Conservation (phyloP, 2,329 filamentous ascomycete genomes). For the Rhinocladiella mackenziei region DNA sequence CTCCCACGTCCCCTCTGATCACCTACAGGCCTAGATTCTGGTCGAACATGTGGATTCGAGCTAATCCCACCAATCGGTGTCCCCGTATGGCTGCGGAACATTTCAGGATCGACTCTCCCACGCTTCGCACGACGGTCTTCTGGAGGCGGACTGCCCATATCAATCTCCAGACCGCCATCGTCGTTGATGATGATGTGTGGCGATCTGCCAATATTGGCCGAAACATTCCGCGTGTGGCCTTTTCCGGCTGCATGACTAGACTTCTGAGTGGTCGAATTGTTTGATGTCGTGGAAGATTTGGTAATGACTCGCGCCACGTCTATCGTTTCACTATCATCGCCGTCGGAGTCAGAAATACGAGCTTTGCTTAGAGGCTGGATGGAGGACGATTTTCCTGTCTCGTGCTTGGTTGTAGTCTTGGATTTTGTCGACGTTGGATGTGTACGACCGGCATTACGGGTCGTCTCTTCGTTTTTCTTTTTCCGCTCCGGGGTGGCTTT, state of each 20-base stretch:
- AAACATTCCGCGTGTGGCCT: conserved; percentile 18
- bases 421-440: conserved; percentile 2
- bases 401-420: conserved; percentile 10
- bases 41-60: conserved; percentile 4
- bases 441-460: conserved; percentile 2
- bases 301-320: conserved; percentile 1
- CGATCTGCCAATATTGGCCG: conserved; percentile 23
- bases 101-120: conserved; percentile 20
- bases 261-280: neutral
- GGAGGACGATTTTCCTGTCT: conserved; percentile 9
- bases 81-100: conserved; percentile 25
- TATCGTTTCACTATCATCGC: conserved; percentile 10
- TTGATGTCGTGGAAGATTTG: conserved; percentile 1
- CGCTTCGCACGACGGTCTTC: conserved; percentile 29
- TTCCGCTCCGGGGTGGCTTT: conserved; percentile 26
- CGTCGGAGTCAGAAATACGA: conserved; percentile 25
- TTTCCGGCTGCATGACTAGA: conserved; percentile 2
- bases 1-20: conserved; percentile 3
- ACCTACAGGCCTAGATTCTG: conserved; percentile 1
- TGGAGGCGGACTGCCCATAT: conserved; percentile 46
- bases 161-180: conserved; percentile 43
- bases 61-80: conserved; percentile 17
- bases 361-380: conserved; percentile 19
- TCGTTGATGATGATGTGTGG: conserved; percentile 44
- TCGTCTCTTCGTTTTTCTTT: conserved; percentile 7